Percentiles rank a stretch among this genome's conserved stretches.
Evolutionary conservation across 1,139 yeast species (phyloP).

Genomic region (Kurtzmaniella quercitrusa): DNA sequence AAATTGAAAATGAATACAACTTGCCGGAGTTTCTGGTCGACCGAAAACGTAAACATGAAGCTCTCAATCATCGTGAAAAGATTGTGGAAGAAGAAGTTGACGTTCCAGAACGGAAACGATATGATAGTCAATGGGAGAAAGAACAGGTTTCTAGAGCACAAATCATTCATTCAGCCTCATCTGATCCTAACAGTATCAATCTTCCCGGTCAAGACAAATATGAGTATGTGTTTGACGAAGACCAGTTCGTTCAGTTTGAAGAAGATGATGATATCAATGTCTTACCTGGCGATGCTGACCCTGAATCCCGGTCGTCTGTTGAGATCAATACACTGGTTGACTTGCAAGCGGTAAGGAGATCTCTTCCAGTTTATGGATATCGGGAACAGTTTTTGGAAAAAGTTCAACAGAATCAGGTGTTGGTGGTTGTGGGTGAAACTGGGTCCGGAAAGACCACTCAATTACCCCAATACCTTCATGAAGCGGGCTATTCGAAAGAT

Average conservation of each 20-base stretch:
- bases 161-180: slow-evolving; percentile 8
- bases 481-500: slow-evolving; percentile 68
- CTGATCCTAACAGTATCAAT: slow-evolving; percentile 39
- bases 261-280: slow-evolving; percentile 40
- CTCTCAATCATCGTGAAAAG: slow-evolving; percentile 24
- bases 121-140: slow-evolving; percentile 58
- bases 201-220: slow-evolving; percentile 50
- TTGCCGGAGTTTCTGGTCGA: slow-evolving; percentile 50
- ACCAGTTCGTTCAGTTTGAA: slow-evolving; percentile 67
- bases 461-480: slow-evolving; percentile 81
- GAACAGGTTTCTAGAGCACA: slow-evolving; percentile 56
- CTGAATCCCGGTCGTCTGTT: slow-evolving; percentile 17
- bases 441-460: slow-evolving; percentile 98
- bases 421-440: slow-evolving; percentile 93
- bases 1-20: slow-evolving; percentile 32
- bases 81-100: slow-evolving; percentile 13
- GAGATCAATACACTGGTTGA: slow-evolving; percentile 37
- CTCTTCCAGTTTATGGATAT: slow-evolving; percentile 74
- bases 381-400: slow-evolving; percentile 61
- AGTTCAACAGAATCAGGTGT: slow-evolving; percentile 60
- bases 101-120: slow-evolving; percentile 15
- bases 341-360: slow-evolving; percentile 48
- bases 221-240: slow-evolving; percentile 81
- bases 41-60: slow-evolving; percentile 41
- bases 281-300: slow-evolving; percentile 16